Evolutionary conservation across 2,329 filamentous ascomycete species (phyloP), one percentile per base, ranked within the genome.

Genomic region (Colletotrichum theobromicola): DNA sequence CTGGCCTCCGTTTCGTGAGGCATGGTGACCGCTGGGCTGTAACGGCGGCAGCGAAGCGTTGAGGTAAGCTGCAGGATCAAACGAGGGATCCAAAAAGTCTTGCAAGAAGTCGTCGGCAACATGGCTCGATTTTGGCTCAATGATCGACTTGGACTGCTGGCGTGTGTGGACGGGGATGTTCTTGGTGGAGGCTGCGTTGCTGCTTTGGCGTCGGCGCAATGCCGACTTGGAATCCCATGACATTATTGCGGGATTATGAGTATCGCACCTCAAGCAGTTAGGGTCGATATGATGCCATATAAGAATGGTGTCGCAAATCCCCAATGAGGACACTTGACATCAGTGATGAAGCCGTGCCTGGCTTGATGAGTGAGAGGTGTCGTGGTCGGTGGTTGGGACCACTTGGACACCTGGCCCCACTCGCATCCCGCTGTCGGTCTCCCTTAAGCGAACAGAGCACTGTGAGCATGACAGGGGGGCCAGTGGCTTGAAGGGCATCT

Each of bases 1-100:
- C 46, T 84, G 82, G 78, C 78, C 46, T 53, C 76, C 66, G 77
- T 71, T 66, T 76, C 73, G 46, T 76, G 70, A 66, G 63, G 72
- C 67, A 64, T 75, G 78, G 65, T 75, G 78, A 73, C 67, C 70
- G 80, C 79, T 85, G 80, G 83, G 85, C 76, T 90, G 88, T 24
- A 98, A 87, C 3, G 93, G 87, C 6, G 95, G 94, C 1, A 98
- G 88, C 1, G 90, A 90, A 74, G 92, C 87, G 84, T 98, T 98
- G 79, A 98, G 91, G 83, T 95, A 98, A 62, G 94, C 92, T 77
- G 93, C 94, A 5, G 96, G 90, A 82, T 98, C 95, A 84, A 98
- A 98, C 58, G 90, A 87, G 7, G 93, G 88, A 64, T 91, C 88
- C 46, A 96, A 88, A 83, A 98, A 98, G 70, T 93, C 92, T 71